Base-by-base conservation (phyloP, 805 yeast genomes). In the Kazachstania taianensis region DNA sequence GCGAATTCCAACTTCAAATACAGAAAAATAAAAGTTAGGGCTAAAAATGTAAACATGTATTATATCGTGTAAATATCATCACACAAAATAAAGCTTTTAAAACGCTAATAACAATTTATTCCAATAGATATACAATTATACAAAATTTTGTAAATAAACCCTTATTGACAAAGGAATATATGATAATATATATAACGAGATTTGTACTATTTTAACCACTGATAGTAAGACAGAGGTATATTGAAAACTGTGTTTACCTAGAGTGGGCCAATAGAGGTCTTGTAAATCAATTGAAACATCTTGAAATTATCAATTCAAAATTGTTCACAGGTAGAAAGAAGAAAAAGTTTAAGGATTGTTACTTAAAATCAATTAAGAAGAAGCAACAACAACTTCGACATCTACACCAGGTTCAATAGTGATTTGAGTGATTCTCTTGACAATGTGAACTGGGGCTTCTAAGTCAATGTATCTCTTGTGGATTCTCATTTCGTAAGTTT, bases 391-490 rank as follows among this genome's bases (percentile, higher is more conserved):
- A 61, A 81, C 92, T 72, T 81, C 92, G 57, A 89, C 92, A 77
- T 87, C 94, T 63, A 89, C 96, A 82, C 96, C 97, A 62, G 97
- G 95, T 76, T 86, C 95, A 67, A 89, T 81, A 73, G 94, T 84
- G 81, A 86, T 81, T 67, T 87, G 87, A 60, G 97, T 87, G 73
- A 89, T 85, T 72, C 80, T 82, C 82, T 82, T 86, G 70, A 89
- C 94, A 54, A 78, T 69, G 50, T 75, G 72, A 63, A 94, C 84
- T 70, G 96, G 95, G 53, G 97, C 95, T 72, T 83, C 89, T 69
- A 92, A 78, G 75, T 87, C 96, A 64, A 92, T 85, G 70, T 85
- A 81, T 75, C 99, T 87, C 94, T 92, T 92, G 95, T 92, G 98
- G 78, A 92, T 86, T 82, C 96, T 89, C 94, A 92, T 82, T 78